Percentiles rank a stretch among this genome's conserved stretches.
Conservation (phyloP, 164 flowering plant species). For the Aristolochia californica region DNA sequence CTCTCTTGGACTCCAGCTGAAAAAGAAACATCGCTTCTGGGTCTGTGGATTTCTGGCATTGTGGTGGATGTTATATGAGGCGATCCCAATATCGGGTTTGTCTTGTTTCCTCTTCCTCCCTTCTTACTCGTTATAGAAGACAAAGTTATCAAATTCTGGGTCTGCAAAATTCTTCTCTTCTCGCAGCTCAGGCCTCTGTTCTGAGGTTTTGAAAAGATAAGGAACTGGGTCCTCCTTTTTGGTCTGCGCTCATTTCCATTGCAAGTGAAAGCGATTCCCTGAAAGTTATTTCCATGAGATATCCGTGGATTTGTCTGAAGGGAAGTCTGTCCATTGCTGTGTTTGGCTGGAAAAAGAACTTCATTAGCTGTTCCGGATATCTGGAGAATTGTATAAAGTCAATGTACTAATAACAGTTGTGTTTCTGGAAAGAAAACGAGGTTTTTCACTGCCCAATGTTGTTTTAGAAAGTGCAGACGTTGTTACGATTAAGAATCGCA, state of each 20-base stretch:
- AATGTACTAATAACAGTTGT: background rate
- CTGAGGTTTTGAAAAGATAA: background rate
- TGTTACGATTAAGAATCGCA: too few species aligned
- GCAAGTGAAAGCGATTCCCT: too few species aligned
- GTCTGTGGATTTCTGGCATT: background rate
- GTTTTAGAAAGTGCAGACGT: too few species aligned
- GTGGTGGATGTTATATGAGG: too few species aligned
- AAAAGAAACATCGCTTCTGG: background rate
- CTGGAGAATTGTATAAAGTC: background rate
- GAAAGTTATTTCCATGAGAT: too few species aligned
- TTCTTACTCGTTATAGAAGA: background rate
- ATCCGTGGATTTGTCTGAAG: too few species aligned
- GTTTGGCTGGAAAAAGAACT: background rate
- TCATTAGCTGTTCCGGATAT: background rate
- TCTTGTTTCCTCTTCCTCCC: background rate
- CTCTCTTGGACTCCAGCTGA: conserved; percentile 6
- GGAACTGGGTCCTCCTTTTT: background rate
- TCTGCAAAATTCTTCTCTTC: background rate
- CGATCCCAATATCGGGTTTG: background rate
- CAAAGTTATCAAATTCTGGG: background rate
- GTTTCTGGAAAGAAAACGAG: background rate
- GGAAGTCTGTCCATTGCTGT: too few species aligned
- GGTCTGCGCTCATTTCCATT: background rate
- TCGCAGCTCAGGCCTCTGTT: background rate
- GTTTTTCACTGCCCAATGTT: background rate